A percentile compares a stretch with the other conserved stretches of the same genome.
Evolutionary conservation across 139 green algal species (phyloP).

Genomic region (Zygnema cylindricum): DNA sequence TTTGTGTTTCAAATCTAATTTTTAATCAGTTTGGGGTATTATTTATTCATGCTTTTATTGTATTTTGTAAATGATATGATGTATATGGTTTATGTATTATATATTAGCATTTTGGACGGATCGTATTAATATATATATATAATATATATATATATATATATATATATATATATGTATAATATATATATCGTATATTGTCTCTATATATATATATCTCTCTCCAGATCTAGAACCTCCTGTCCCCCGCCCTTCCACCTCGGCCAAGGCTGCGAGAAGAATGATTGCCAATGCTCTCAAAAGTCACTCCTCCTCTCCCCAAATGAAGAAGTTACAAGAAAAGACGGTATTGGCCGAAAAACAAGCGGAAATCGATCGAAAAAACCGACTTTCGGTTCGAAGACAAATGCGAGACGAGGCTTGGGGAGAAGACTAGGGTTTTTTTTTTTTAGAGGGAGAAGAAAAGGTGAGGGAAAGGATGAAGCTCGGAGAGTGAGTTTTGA

Average conservation of each 20-base stretch:
- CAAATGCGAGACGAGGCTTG: conserved; percentile 11
- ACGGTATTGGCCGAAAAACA: background rate
- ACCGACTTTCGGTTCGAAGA: background rate
- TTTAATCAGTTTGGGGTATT: too few relatives aligned
- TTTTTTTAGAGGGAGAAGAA: background rate
- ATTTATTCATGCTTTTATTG: too few relatives aligned
- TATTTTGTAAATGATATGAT: conserved; percentile 27
- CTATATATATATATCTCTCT: too few relatives aligned
- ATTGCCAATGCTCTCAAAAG: conserved; percentile 33
- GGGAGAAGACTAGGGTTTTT: background rate
- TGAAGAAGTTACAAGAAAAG: background rate
- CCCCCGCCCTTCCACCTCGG: conserved; percentile 23
- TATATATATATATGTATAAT: too few relatives aligned
- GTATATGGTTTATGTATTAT: too few relatives aligned
- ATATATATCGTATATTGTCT: too few relatives aligned
- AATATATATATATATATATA: too few relatives aligned
- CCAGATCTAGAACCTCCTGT: conserved; percentile 25
- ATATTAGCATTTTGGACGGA: too few relatives aligned
- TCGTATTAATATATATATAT: too few relatives aligned
- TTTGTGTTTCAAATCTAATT: too few relatives aligned
- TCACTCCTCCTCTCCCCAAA: background rate
- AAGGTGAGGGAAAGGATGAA: background rate
- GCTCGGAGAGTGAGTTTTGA: too few relatives aligned
- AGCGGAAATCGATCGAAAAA: background rate
- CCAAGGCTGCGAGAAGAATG: conserved; percentile 14